These are phyloP conservation scores for Mycena rosella DNA, from an alignment of 768 basidiomycete species.

Conservation along the genomic window DNA sequence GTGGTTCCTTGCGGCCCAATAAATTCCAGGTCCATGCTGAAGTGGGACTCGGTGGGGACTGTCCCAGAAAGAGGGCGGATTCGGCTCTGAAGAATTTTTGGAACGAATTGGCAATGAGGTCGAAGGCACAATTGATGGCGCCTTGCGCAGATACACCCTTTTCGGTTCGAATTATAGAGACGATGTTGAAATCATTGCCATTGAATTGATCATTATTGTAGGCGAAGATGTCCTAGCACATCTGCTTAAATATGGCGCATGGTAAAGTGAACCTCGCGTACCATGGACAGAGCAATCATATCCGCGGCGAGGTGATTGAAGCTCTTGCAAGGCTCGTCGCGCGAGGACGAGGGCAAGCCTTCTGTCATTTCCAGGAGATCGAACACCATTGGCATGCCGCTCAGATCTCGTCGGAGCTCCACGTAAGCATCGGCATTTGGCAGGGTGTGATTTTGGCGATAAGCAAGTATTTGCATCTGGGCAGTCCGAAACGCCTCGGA, in stretches of 20 bases:
- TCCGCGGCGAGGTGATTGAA: slow-evolving; percentile 60
- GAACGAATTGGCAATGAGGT: slow-evolving; percentile 54
- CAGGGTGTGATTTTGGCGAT: slow-evolving; percentile 42
- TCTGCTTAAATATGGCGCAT: slow-evolving; percentile 14
- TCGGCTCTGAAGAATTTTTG: slow-evolving; percentile 50
- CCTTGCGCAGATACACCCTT: slow-evolving; percentile 61
- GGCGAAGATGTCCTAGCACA: slow-evolving; percentile 69
- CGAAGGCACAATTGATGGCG: slow-evolving; percentile 58
- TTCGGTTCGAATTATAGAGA: slow-evolving; percentile 62
- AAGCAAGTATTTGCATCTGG: slow-evolving; percentile 44
- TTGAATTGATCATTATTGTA: slow-evolving; percentile 61
- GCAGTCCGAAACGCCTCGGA: slow-evolving; percentile 52
- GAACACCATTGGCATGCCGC: slow-evolving; percentile 63
- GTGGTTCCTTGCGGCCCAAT: slow-evolving; percentile 17
- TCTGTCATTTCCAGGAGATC: slow-evolving; percentile 66
- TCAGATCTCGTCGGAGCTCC: slow-evolving; percentile 59
- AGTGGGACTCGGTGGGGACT: background rate
- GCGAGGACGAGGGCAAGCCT: slow-evolving; percentile 47
- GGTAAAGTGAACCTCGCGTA: slow-evolving; percentile 43
- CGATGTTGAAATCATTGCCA: slow-evolving; percentile 57
- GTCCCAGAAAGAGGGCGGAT: slow-evolving; percentile 32
- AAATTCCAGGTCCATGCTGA: slow-evolving; percentile 35
- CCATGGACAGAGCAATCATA: slow-evolving; percentile 67
- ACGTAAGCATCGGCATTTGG: slow-evolving; percentile 63
- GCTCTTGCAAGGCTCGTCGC: slow-evolving; percentile 41